Base-by-base conservation (phyloP, 164 flowering plant genomes). In the Platanus orientalis region DNA sequence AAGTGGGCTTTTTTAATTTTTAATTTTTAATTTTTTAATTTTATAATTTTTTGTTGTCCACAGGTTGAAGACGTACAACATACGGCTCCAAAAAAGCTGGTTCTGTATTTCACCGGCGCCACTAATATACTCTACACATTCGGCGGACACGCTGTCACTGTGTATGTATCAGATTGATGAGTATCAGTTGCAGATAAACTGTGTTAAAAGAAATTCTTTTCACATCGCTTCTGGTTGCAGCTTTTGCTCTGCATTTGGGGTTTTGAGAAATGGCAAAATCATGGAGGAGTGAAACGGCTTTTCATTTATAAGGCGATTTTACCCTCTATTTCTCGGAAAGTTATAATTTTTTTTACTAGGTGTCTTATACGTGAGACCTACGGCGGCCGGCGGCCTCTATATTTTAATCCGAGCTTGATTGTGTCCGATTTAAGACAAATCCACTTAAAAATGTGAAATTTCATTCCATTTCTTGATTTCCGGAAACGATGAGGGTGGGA, bases 91-190 rank as follows among this genome's bases (percentile, higher is more conserved):
- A 63, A 54, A 12, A 87, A 89, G 72, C 71, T 83, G 24, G 97
- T 92, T 39, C 77, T 92, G 21, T 92, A 89, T 69, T 92, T 92
- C 78, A 92, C 97, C 65, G 97, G 97, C 20, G 97, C 97, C 61
- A 91, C 97, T 61, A 91, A 91, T 61, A 91, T 91, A 13, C 80
- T 91, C 57, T 91, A 91, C 80, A 91, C 97, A 32, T 91, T 91
- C 61, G 97, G 97, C 57, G 97, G 97, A 29, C 97, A 91, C 64
- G 97, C 97, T 53, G 96, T 91, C 21, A 91, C 97, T 56, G 97
- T 91, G 80, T 76, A 61, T 70, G 76, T 48, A 36, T 3, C 12
- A n/a, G n/a, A n/a, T n/a, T n/a, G n/a, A n/a, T n/a, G n/a, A n/a
- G n/a, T n/a, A n/a, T n/a, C n/a, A n/a, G n/a, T n/a, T n/a, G n/a